Base-by-base conservation (phyloP, 768 basidiomycete genomes). In the Lentinula edodes region DNA sequence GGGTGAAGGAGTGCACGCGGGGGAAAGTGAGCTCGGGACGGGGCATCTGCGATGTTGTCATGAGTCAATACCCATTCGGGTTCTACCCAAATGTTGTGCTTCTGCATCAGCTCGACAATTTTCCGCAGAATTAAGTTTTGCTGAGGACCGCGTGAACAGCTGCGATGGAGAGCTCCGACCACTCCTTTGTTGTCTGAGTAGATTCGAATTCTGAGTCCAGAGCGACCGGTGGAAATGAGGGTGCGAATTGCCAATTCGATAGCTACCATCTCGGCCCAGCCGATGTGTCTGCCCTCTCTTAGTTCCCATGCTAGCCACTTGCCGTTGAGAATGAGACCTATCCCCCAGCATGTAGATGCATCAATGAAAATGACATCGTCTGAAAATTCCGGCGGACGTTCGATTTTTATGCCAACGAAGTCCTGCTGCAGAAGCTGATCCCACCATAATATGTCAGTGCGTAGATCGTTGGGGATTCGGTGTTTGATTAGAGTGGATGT, bases 221-320 rank as follows among this genome's bases (percentile, higher is more conserved):
- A 54, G 36, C 68, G 64, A 1, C 70, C 69, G 0, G 68, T 52
- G 0, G 72, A 63, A 3, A 76, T 65, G 6, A 76, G 43, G 1
- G 73, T 68, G 1, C 69, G 70, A 0, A 81, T 35, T 0, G 76
- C 79, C 1, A 82, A 66, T 57, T 81, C 79, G 1, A 80, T 69
- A 0, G 76, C 79, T 0, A 76, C 72, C 68, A 80, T 74, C 65
- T 81, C 80, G 0, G 74, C 76, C 79, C 80, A 82, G 5, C 74
- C 73, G 18, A 78, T 81, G 59, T 74, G 66, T 6, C 74, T 45
- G 7, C 70, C 69, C 0, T 62, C 46, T 16, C 58, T 67, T 10
- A 80, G 66, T 32, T 69, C 64, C 80, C 78, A 82, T 0, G 79
- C 73, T 0, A 75, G 63, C 78, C 78, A 82, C 1, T 52, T 45